Percentiles rank a stretch among this genome's conserved stretches.
phyloP scores from a whole-genome alignment of 768 basidiomycete species.

The Asterophora parasitica region DNA sequence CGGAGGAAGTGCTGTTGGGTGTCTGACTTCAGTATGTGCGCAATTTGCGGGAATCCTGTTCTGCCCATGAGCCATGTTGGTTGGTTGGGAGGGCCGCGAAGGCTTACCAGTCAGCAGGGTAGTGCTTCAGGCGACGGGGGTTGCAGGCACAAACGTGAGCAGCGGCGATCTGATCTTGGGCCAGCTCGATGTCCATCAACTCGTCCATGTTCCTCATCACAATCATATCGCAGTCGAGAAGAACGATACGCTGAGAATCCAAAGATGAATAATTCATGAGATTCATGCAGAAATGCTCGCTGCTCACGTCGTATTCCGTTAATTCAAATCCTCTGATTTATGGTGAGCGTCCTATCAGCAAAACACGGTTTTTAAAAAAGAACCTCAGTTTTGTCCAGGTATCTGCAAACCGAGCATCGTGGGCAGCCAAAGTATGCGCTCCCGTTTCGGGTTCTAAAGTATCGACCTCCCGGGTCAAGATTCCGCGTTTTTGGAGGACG shows the following conservation, averaged over 20 bases:
- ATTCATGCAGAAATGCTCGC: not conserved
- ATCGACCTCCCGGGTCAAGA: conserved; percentile 56
- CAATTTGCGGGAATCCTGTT: conserved; percentile 93
- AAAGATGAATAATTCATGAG: conserved; percentile 5
- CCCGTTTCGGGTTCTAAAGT: conserved; percentile 47
- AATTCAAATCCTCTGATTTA: conserved; percentile 54
- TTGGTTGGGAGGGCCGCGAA: not conserved
- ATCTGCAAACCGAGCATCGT: conserved; percentile 56
- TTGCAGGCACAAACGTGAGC: conserved; percentile 93
- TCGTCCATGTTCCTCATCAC: conserved; percentile 80
- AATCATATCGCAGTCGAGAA: conserved; percentile 89
- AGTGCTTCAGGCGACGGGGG: conserved; percentile 76
- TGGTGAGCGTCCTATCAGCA: not conserved
- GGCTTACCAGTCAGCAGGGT: conserved; percentile 82
- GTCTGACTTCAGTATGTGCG: conserved; percentile 59
- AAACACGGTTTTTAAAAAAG: conserved; percentile 2
- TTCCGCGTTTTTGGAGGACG: conserved; percentile 48
- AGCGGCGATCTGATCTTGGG: conserved; percentile 75
- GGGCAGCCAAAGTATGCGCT: conserved; percentile 33
- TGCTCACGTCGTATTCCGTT: conserved; percentile 57
- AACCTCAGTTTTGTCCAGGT: conserved; percentile 70
- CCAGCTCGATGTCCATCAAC: conserved; percentile 55
- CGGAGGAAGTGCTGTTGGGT: conserved; percentile 38
- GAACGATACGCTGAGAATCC: conserved; percentile 57
- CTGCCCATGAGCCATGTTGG: conserved; percentile 9